phyloP scores from a whole-genome alignment of 805 yeast genomes.

The Blastobotrys parvus region DNA sequence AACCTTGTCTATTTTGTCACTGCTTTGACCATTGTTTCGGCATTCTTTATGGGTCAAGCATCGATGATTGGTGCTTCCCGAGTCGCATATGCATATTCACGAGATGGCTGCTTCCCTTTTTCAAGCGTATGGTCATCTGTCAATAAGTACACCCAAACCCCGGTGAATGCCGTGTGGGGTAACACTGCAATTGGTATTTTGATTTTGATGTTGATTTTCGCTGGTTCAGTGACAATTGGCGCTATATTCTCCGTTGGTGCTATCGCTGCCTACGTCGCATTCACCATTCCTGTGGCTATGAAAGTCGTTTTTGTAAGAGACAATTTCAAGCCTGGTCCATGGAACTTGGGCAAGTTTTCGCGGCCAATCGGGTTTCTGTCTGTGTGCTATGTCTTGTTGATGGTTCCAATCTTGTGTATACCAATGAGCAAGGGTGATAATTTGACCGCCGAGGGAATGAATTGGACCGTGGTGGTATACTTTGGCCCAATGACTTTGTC shows the following conservation, averaged over 20 bases:
- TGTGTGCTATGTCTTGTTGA: constrained; percentile 41
- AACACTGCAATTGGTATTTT: constrained; percentile 31
- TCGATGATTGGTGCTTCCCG: constrained; percentile 57
- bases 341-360: constrained; percentile 49
- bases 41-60: constrained; percentile 55
- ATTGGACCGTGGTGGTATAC: constrained; percentile 60
- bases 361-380: constrained; percentile 40
- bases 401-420: constrained; percentile 47
- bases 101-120: constrained; percentile 69
- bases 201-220: constrained; percentile 51
- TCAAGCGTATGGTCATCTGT: constrained; percentile 49
- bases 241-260: constrained; percentile 64
- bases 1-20: constrained; percentile 54
- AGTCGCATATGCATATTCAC: constrained; percentile 67
- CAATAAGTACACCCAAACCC: constrained; percentile 48
- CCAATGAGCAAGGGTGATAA: constrained; percentile 33
- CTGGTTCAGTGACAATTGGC: constrained; percentile 51
- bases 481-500: constrained; percentile 42
- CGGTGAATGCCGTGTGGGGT: constrained; percentile 54
- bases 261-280: constrained; percentile 56
- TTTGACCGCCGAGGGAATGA: constrained; percentile 41
- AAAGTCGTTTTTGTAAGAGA: constrained; percentile 41
- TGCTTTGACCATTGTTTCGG: constrained; percentile 54
- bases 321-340: constrained; percentile 57
- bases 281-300: constrained; percentile 53